phyloP scores from a whole-genome alignment of 164 flowering plant genomes.

The Vitis amurensis region DNA sequence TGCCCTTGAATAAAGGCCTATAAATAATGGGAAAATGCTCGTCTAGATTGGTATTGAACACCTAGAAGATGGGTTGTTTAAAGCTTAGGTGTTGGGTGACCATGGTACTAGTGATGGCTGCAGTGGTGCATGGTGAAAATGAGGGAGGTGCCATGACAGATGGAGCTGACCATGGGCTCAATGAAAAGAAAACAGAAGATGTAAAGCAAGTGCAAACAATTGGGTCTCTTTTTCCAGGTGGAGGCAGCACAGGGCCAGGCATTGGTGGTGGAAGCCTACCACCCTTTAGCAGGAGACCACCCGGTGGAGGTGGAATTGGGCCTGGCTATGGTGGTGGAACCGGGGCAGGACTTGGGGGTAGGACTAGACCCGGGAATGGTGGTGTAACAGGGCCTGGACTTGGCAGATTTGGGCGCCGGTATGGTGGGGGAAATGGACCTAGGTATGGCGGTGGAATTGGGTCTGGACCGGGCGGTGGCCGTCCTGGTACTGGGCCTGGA shows the following conservation, averaged over 20 bases:
- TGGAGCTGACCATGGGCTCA: background rate
- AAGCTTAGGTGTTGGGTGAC: background rate
- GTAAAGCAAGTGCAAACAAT: conserved; percentile 1
- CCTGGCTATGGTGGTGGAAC: no score
- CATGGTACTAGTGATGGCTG: conserved; percentile 9
- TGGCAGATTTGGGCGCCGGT: background rate
- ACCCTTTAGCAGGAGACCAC: no score
- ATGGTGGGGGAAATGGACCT: background rate
- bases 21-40: no score
- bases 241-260: background rate
- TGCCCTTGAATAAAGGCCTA: no score
- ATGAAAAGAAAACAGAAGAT: conserved; percentile 1
- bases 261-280: conserved; percentile 3
- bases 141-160: background rate
- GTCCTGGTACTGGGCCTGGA: background rate
- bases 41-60: conserved; percentile 6
- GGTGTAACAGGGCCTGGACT: background rate
- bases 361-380: background rate
- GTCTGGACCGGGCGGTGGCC: background rate
- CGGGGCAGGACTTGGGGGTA: background rate
- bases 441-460: conserved; percentile 4
- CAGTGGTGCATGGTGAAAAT: conserved; percentile 7
- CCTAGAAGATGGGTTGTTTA: conserved; percentile 12
- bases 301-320: no score
- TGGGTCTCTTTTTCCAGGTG: background rate